Evolutionary conservation across 352 stramenopile species (phyloP), one percentile per base, ranked within the genome.

Genomic region (Phytophthora rubi): DNA sequence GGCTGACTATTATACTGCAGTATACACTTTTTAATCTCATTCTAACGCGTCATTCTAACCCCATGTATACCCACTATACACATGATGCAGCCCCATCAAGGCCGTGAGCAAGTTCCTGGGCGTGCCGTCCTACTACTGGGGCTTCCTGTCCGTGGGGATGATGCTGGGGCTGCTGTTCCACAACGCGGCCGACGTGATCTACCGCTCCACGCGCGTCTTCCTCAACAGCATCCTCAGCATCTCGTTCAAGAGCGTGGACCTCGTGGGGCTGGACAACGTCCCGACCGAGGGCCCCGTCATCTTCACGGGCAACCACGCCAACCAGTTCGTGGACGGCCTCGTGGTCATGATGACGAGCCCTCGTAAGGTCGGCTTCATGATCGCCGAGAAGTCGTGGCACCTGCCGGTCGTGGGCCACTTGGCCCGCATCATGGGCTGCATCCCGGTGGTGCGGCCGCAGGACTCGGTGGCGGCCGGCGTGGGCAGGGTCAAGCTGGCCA

Each of bases 301-400:
- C 73, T 99, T 99, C 76, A 98, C 93, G 16, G 96, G 89, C 18
- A 99, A 99, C 82, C 98, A 99, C 82, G 93, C 96, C 30, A 99
- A 99, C 81, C 98, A 99, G 79, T 99, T 99, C 71, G 96, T 99
- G 39, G 98, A 99, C 76, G 97, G 88, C 4, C 81, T 99, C 37
- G 95, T 98, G 61, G 95, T 99, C 59, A 97, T 96, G 78, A 98
- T 97, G 80, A 98, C 89, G 0, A 98, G 86, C 59, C 86, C 94
- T 30, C 92, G 97, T 55, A 98, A 98, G 68, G 93, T 93, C 30
- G 96, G 92, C n/a, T 99, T 99, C 68, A 82, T 99, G 37, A 99
- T 99, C 59, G 98, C 98, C 6, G 97, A 99, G 67, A 99, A 99
- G 73, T 98, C 87, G 67, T 99, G 91, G 89, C 90, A 99, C 52